phyloP scores from a whole-genome alignment of 805 yeast genomes.

The Saccharomycopsis selenospora region DNA sequence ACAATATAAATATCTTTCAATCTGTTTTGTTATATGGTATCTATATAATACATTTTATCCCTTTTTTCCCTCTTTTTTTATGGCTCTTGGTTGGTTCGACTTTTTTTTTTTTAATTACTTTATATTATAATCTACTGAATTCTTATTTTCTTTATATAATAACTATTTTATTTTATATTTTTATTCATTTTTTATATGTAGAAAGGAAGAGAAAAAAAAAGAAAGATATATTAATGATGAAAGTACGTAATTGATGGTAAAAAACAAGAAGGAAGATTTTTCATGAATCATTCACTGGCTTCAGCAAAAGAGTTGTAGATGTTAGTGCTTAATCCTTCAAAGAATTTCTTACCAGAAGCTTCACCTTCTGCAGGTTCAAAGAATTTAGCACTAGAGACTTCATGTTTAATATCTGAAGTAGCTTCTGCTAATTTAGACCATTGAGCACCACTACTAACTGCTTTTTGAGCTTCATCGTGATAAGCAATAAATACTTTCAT shows the following conservation, averaged over 20 bases:
- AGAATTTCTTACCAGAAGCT: constrained; percentile 66
- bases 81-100: too few species aligned
- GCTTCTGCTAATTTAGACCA: constrained; percentile 91
- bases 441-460: constrained; percentile 84
- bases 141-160: too few species aligned
- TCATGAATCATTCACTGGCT: constrained; percentile 69
- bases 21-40: too few species aligned
- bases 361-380: constrained; percentile 92
- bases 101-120: too few species aligned
- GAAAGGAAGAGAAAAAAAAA: not conserved
- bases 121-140: too few species aligned
- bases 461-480: constrained; percentile 96
- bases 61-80: not conserved
- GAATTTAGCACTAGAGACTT: constrained; percentile 92
- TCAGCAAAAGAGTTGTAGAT: constrained; percentile 92
- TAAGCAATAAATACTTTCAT: constrained; percentile 90
- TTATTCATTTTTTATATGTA: too few species aligned
- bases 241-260: too few species aligned
- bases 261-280: too few species aligned
- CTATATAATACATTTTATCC: not conserved
- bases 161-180: too few species aligned
- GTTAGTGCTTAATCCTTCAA: constrained; percentile 62
- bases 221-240: not conserved
- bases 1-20: too few species aligned
- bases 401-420: constrained; percentile 85